Base-by-base conservation (phyloP, 441 rosid genomes). In the Bocquillonia castaneifolia region DNA sequence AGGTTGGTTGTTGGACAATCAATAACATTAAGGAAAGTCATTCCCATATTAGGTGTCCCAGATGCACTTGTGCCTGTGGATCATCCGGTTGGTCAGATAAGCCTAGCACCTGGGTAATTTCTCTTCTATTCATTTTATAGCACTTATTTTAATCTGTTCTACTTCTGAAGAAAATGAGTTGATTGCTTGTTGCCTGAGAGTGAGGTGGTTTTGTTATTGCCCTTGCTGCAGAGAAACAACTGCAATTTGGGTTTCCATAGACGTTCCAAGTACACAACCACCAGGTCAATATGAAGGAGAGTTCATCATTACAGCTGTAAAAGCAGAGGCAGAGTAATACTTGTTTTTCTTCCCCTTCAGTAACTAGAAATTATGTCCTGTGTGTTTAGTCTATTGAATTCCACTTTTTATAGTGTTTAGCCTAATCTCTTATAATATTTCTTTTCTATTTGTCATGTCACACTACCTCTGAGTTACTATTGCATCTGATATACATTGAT, bases 1-100 rank as follows among this genome's bases (percentile, higher is more conserved):
- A 93, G 98, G 73, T 75, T 93, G 82, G 70, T 84, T 77, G 81
- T 81, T 78, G 98, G 96, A 67, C 88, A 86, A 77, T 89, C 97
- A 13, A 59, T 93, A 62, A 86, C 70, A 29, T 59, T 91, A 67
- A 79, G 95, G 40, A 85, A 78, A 31, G 96, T 89, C 76, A 88
- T 91, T 54, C 85, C 96, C n/a, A 75, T 93, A 66, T 69, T 93
- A 72, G 95, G 98, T 78, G 86, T 93, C 36, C 98, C 97, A 37
- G 98, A 93, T 84, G 98, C 97, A 82, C 89, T 93, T 66, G 96
- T 89, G 52, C 98, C 98, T 18, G 84, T 93, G 77, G 92, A 91
- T 77, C 83, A 81, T 58, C 96, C 96, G 51, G 63, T 81, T 74
- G 73, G 87, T 71, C 97, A 89, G 79, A 83, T 91, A 72, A 81